A percentile compares a stretch with the other conserved stretches of the same genome.
Conservation (phyloP, 2,329 filamentous ascomycete genomes). For the Phialocephala sp. region DNA sequence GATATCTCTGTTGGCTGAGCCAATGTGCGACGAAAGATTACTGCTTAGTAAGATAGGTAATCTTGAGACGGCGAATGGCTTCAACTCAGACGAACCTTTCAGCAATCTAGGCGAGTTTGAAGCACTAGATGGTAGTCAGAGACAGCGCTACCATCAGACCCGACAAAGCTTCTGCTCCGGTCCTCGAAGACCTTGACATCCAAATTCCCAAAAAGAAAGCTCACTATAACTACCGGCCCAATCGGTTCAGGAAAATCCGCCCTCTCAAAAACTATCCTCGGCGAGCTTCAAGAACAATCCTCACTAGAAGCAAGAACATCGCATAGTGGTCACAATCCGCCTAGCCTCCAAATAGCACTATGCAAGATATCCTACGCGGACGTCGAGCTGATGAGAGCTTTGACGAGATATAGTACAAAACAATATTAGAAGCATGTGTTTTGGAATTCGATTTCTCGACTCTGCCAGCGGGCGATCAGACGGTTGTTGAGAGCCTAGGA, state of each 20-base stretch:
- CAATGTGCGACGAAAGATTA: neutral
- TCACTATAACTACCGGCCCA: neutral
- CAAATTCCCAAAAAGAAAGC: neutral
- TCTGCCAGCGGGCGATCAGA: conserved; percentile 35
- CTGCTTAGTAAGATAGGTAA: neutral
- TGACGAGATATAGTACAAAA: neutral
- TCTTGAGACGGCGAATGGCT: neutral
- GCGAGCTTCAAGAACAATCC: neutral
- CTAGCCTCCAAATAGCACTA: neutral
- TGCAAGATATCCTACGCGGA: neutral
- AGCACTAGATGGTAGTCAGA: too few species aligned
- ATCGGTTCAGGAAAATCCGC: neutral
- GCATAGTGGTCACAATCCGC: neutral
- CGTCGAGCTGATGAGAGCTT: neutral
- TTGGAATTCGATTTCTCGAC: conserved; percentile 34
- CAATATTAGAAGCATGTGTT: neutral
- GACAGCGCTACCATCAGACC: neutral
- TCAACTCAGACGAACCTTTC: too few species aligned
- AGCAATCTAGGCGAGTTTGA: too few species aligned
- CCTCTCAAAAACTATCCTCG: neutral
- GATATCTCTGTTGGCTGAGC: neutral
- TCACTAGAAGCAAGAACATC: neutral
- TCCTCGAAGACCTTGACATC: neutral
- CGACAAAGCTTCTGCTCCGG: neutral
- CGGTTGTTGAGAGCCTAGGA: conserved; percentile 26